phyloP scores from a whole-genome alignment of 148 eudicot genomes.

The Rhododendron mucronatum region DNA sequence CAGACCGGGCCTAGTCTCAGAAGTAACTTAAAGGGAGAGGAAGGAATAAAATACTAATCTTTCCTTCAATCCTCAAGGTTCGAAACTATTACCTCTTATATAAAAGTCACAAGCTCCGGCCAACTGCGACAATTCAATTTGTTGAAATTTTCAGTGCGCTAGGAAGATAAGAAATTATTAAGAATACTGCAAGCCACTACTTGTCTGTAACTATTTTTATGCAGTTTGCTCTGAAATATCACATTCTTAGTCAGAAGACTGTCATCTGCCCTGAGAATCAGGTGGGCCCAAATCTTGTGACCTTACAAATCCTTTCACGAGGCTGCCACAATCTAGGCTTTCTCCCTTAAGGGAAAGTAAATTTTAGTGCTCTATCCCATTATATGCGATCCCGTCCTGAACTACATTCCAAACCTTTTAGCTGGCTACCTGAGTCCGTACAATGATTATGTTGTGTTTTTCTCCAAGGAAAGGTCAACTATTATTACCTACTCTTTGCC shows the following conservation, averaged over 20 bases:
- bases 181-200: not conserved
- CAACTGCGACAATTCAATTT: not conserved
- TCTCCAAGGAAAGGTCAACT: slow-evolving; percentile 14
- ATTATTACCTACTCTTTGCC: slow-evolving; percentile 11
- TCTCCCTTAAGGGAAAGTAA: slow-evolving; percentile 15
- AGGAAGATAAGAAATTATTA: slow-evolving; percentile 6
- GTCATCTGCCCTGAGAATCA: slow-evolving; percentile 12
- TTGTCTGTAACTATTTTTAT: not conserved
- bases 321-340: slow-evolving; percentile 16
- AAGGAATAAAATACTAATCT: not conserved
- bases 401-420: slow-evolving; percentile 39
- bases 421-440: slow-evolving; percentile 43
- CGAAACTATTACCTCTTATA: not conserved
- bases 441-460: slow-evolving; percentile 34
- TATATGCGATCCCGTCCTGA: slow-evolving; percentile 36
- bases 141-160: not conserved
- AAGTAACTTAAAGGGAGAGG: not conserved
- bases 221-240: not conserved
- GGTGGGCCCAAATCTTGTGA: slow-evolving; percentile 29
- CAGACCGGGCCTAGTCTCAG: not conserved
- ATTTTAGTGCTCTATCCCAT: slow-evolving; percentile 27
- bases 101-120: not conserved
- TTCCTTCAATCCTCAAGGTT: not conserved
- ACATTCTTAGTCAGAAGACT: not conserved
- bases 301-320: slow-evolving; percentile 25